Conservation (phyloP, 768 basidiomycete species). For the Trametes cinnabarina region DNA sequence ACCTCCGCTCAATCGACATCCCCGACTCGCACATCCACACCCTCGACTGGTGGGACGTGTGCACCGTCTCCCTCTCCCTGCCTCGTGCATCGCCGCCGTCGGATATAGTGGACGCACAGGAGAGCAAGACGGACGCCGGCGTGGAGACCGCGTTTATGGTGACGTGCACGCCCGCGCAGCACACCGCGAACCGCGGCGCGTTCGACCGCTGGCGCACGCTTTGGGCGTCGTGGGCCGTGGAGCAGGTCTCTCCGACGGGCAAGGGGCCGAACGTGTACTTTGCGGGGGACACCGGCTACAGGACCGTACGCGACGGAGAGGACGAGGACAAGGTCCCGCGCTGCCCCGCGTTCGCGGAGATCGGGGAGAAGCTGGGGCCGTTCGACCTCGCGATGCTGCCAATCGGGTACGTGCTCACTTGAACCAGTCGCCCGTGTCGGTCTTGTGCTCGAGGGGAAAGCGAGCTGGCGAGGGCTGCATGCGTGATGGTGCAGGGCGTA, state of each 20-base stretch:
- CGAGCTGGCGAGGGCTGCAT: not conserved
- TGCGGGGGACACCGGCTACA: slow-evolving; percentile 69
- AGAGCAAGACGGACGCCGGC: too few relatives aligned
- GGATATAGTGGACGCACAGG: not conserved
- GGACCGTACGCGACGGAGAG: slow-evolving; percentile 44
- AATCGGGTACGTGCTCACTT: slow-evolving; percentile 46
- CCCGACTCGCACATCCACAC: slow-evolving; percentile 35
- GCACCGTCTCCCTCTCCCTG: slow-evolving; percentile 28
- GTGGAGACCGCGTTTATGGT: slow-evolving; percentile 39
- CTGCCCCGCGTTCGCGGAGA: slow-evolving; percentile 73
- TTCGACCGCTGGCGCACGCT: slow-evolving; percentile 56
- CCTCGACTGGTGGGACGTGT: slow-evolving; percentile 52
- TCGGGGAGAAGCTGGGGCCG: slow-evolving; percentile 59
- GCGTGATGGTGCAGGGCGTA: slow-evolving; percentile 53
- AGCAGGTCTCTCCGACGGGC: slow-evolving; percentile 41
- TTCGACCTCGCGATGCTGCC: slow-evolving; percentile 73
- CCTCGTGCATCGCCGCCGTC: too few relatives aligned
- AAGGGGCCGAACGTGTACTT: slow-evolving; percentile 52
- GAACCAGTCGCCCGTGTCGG: too few relatives aligned
- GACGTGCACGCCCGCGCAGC: slow-evolving; percentile 64
- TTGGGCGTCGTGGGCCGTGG: slow-evolving; percentile 67
- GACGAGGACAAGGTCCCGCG: slow-evolving; percentile 50
- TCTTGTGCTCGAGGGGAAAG: too few relatives aligned
- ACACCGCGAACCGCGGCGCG: slow-evolving; percentile 51
- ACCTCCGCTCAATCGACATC: slow-evolving; percentile 34